These are phyloP conservation scores for Wolfiporia cocos DNA, from an alignment of 1,284 basidiomycete species.

Conservation along the genomic window DNA sequence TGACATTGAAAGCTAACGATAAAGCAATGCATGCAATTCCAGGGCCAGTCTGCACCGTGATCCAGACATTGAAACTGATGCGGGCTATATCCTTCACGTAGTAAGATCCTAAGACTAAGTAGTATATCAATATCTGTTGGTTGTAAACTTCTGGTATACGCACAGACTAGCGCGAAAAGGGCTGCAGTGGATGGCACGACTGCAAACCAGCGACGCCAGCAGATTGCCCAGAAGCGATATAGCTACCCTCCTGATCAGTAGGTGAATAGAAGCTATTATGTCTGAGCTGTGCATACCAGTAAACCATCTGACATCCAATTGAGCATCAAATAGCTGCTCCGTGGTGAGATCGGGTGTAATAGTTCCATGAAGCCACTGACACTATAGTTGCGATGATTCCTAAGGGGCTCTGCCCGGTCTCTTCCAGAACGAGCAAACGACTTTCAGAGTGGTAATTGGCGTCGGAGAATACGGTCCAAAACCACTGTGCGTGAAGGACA, in stretches of 20 bases:
- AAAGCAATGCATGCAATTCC: conserved; percentile 26
- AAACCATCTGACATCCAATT: conserved; percentile 29
- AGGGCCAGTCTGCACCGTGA: conserved; percentile 13
- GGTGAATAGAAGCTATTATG: not conserved
- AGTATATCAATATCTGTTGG: not conserved
- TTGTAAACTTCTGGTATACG: not conserved
- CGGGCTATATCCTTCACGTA: conserved; percentile 19
- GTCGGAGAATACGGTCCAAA: not conserved
- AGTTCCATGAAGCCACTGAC: conserved; percentile 14
- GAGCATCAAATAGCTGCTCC: conserved; percentile 25
- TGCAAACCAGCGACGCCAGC: conserved; percentile 1
- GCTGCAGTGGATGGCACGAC: conserved; percentile 13
- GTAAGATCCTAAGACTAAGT: conserved; percentile 19
- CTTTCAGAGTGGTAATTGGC: conserved; percentile 16
- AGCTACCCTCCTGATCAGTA: conserved; percentile 15
- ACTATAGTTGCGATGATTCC: conserved; percentile 20
- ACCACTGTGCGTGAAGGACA: not conserved
- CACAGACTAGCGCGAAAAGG: conserved; percentile 9
- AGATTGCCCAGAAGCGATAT: conserved; percentile 15
- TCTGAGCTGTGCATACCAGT: conserved; percentile 17
- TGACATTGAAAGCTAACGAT: conserved; percentile 23
- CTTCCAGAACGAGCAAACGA: conserved; percentile 18
- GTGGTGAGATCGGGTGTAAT: not conserved
- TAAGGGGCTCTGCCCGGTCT: conserved; percentile 12
- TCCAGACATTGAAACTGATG: conserved; percentile 18